phyloP scores from a whole-genome alignment of 805 yeast genomes.

The Starmerella stellata region DNA sequence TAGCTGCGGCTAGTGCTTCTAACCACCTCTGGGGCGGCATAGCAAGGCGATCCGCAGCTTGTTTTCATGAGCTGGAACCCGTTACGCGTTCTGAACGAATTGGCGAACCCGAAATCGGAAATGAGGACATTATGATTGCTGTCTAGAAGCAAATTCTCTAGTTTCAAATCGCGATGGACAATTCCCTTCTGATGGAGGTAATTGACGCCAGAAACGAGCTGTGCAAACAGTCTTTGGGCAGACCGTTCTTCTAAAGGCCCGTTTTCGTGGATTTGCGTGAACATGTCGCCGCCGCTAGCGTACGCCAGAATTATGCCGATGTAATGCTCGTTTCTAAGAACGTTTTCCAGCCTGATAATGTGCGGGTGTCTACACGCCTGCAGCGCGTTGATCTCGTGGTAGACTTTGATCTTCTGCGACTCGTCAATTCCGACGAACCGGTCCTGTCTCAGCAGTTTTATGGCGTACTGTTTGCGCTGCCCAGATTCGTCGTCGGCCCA shows the following conservation, averaged over 20 bases:
- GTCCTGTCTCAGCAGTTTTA: conserved; percentile 76
- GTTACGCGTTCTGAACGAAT: conserved; percentile 36
- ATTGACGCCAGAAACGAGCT: conserved; percentile 80
- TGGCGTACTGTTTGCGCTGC: conserved; percentile 62
- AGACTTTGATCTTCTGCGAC: conserved; percentile 73
- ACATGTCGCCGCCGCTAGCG: conserved; percentile 94
- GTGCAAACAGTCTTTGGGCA: conserved; percentile 81
- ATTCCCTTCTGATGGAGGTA: conserved; percentile 70
- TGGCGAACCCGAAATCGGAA: conserved; percentile 90
- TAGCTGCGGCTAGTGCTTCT: conserved; percentile 61
- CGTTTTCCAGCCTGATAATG: conserved; percentile 79
- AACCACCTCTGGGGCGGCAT: conserved; percentile 95
- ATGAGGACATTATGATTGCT: conserved; percentile 72
- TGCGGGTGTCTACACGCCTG: conserved; percentile 73
- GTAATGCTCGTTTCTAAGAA: conserved; percentile 80
- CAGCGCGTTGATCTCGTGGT: conserved; percentile 81
- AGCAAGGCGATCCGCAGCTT: conserved; percentile 93
- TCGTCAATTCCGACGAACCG: conserved; percentile 62
- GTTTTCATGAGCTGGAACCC: conserved; percentile 66
- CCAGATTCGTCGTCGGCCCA: conserved; percentile 67
- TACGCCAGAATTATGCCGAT: conserved; percentile 93
- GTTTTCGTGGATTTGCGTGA: conserved; percentile 76
- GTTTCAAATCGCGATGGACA: conserved; percentile 59
- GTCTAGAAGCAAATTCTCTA: conserved; percentile 60
- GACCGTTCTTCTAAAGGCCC: conserved; percentile 69